Evolutionary conservation across 2,329 filamentous ascomycete genomes (phyloP).

Genomic region (Phialocephala subalpina): DNA sequence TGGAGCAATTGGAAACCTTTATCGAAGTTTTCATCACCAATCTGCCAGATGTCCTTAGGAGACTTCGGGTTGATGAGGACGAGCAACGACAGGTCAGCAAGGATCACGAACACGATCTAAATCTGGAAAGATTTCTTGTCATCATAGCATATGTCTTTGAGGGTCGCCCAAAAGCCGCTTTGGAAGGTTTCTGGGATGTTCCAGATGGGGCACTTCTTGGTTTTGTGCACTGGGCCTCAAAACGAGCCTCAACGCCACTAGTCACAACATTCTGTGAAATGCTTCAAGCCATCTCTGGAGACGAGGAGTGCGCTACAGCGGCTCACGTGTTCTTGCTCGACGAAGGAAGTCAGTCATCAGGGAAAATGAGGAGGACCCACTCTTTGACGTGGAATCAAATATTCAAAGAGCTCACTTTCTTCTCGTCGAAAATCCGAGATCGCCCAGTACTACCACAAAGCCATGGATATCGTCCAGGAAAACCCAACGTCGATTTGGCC

Average conservation of each 20-base stretch:
- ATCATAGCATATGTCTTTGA: slow-evolving; percentile 94
- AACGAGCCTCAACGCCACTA: slow-evolving; percentile 92
- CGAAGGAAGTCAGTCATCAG: slow-evolving; percentile 76
- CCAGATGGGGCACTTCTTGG: slow-evolving; percentile 92
- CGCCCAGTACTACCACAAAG: slow-evolving; percentile 66
- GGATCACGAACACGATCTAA: slow-evolving; percentile 70
- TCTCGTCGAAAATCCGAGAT: slow-evolving; percentile 80
- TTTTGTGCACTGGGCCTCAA: slow-evolving; percentile 97
- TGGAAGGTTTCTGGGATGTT: slow-evolving; percentile 86
- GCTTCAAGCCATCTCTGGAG: slow-evolving; percentile 86
- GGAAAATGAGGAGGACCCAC: slow-evolving; percentile 82
- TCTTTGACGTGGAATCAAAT: slow-evolving; percentile 95
- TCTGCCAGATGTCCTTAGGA: slow-evolving; percentile 89
- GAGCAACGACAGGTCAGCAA: slow-evolving; percentile 78
- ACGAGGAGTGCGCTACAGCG: slow-evolving; percentile 81
- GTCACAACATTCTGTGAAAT: slow-evolving; percentile 98
- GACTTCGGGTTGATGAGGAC: slow-evolving; percentile 87
- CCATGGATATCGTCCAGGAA: slow-evolving; percentile 63
- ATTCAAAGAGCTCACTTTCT: slow-evolving; percentile 87
- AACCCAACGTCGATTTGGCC: slow-evolving; percentile 70
- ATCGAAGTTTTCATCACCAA: slow-evolving; percentile 94
- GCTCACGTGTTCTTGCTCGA: slow-evolving; percentile 92
- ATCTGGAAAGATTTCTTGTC: slow-evolving; percentile 89
- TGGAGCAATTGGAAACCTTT: slow-evolving; percentile 85
- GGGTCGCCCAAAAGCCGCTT: slow-evolving; percentile 81